Base-by-base conservation (phyloP, 345 rosid genomes). In the Trapa incisa region DNA sequence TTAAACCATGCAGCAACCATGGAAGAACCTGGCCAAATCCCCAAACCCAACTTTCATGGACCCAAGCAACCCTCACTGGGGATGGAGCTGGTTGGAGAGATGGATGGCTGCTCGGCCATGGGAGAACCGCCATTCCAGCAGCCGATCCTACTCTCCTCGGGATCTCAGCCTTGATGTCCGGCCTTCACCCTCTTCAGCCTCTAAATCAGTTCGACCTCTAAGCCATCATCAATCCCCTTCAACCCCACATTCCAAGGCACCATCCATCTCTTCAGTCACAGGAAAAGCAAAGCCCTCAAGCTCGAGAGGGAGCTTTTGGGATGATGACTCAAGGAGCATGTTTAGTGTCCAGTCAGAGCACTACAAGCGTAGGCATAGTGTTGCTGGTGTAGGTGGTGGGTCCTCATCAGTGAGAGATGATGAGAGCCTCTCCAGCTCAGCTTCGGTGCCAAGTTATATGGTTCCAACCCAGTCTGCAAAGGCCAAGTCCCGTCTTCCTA, bases 81-180 rank as follows among this genome's bases (percentile, higher is more conserved):
- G 99, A 43, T 94, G 99, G 99, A 94, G 96, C 68, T 94, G 99
- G 99, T 80, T 94, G 75, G 99, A 94, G 75, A 80, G 96, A 56
- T 87, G 96, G 96, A 89, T 85, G 92, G 93, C 93, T 60, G 80
- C 89, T 41, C 75, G 89, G 62, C 94, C 93, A 48, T 86, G 96
- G 85, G 96, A 89, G 70, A 79, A 54, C 68, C 77, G 71, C 45
- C 68, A 81, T 74, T 53, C 73, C n/a, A 66, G 64, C 42, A 85
- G 75, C 86, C 84, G 64, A 75, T 77, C 76, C n/a, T 80, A 80
- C 48, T 45, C 48, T 13, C 48, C 48, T 45, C 2, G 48, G 48
- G 13, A 6, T 45, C 48, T 45, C 48, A 11, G 48, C 48, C 13
- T 45, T 11, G 48, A 45, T 11, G 13, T 6, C 11, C 6, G 8